Percentiles rank a stretch among this genome's conserved stretches.
Conservation (phyloP, 1,139 yeast genomes). For the Lodderomyces oxycetoniae region DNA sequence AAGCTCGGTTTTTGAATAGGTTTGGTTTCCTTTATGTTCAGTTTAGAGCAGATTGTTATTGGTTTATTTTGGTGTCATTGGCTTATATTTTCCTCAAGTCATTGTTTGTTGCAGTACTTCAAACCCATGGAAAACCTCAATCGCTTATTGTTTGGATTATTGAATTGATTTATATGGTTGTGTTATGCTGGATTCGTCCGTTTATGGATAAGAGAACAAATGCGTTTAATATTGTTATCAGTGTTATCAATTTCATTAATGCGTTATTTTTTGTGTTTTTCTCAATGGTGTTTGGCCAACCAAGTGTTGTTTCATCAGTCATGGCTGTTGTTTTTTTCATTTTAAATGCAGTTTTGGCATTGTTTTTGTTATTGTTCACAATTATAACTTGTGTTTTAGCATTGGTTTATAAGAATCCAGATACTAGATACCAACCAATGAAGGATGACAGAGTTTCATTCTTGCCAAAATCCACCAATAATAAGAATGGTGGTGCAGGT, state of each 20-base stretch:
- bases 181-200: conserved; percentile 70
- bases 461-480: conserved; percentile 58
- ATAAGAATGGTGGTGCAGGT: conserved; percentile 27
- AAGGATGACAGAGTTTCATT: conserved; percentile 94
- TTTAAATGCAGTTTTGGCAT: conserved; percentile 83
- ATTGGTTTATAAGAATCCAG: conserved; percentile 84
- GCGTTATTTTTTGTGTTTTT: conserved; percentile 85
- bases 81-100: conserved; percentile 69
- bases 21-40: conserved; percentile 93
- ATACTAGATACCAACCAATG: conserved; percentile 93
- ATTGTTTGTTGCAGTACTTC: conserved; percentile 81
- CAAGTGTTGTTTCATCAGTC: conserved; percentile 81
- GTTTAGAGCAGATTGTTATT: conserved; percentile 82
- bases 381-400: conserved; percentile 85
- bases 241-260: conserved; percentile 73
- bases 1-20: conserved; percentile 70
- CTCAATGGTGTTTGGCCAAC: conserved; percentile 78
- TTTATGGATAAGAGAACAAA: conserved; percentile 94
- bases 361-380: conserved; percentile 76
- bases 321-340: conserved; percentile 92
- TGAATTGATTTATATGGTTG: conserved; percentile 65
- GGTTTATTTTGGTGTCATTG: conserved; percentile 67
- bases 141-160: conserved; percentile 70
- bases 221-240: conserved; percentile 81
- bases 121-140: conserved; percentile 72